Conservation (phyloP, 2,329 filamentous ascomycete species). For the Fusarium keratoplasticum region DNA sequence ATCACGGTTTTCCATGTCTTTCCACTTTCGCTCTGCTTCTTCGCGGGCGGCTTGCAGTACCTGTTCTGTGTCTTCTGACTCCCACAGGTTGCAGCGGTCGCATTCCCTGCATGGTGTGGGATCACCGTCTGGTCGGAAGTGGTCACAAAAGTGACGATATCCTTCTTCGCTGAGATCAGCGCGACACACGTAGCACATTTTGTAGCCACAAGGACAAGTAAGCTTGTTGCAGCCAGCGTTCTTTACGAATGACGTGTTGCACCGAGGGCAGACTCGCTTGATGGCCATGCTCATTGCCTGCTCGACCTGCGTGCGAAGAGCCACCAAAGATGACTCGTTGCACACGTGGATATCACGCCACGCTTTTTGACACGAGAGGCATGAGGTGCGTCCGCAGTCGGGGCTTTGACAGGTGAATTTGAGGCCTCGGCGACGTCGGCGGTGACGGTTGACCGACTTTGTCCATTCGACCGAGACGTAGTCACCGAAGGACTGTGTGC, state of each 20-base stretch:
- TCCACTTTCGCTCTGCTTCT: slow-evolving; percentile 79
- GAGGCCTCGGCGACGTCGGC: slow-evolving; percentile 76
- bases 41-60: slow-evolving; percentile 76
- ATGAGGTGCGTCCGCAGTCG: slow-evolving; percentile 77
- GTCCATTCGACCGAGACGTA: slow-evolving; percentile 61
- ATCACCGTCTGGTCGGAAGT: slow-evolving; percentile 87
- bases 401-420: slow-evolving; percentile 82
- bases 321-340: slow-evolving; percentile 83
- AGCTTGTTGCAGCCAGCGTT: slow-evolving; percentile 96
- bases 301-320: slow-evolving; percentile 89
- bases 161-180: slow-evolving; percentile 79
- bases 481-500: slow-evolving; percentile 57
- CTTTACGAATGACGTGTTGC: slow-evolving; percentile 93
- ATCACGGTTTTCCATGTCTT: slow-evolving; percentile 70
- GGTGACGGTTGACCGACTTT: slow-evolving; percentile 73
- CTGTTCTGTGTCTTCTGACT: slow-evolving; percentile 78
- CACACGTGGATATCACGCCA: slow-evolving; percentile 94
- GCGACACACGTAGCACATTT: slow-evolving; percentile 98
- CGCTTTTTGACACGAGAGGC: slow-evolving; percentile 81
- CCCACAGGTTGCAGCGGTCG: slow-evolving; percentile 82
- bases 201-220: slow-evolving; percentile 94
- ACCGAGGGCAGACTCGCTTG: slow-evolving; percentile 93
- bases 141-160: slow-evolving; percentile 95
- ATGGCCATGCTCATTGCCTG: slow-evolving; percentile 93
- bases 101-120: slow-evolving; percentile 80